Conservation (phyloP, 2,329 filamentous ascomycete species). For the Cercospora sp. region DNA sequence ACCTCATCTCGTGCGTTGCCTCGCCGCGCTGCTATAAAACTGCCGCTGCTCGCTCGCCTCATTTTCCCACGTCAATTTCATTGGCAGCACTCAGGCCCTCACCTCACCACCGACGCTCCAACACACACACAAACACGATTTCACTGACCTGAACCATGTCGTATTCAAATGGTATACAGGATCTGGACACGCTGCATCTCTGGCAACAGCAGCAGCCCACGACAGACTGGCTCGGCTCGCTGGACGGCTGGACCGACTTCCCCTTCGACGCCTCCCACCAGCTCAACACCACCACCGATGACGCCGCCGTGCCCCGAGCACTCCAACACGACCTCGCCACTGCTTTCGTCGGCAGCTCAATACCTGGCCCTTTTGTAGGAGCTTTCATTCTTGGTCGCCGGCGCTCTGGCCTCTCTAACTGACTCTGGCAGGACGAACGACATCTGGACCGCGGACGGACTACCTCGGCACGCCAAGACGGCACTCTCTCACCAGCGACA, state of each 20-base stretch:
- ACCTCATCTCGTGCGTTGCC: not conserved
- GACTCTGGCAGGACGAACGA: slow-evolving; percentile 25
- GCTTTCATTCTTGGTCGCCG: slow-evolving; percentile 19
- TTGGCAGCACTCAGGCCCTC: not conserved
- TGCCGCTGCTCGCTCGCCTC: not conserved
- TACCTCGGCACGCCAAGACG: not conserved
- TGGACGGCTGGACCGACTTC: slow-evolving; percentile 6
- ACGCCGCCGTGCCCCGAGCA: slow-evolving; percentile 18
- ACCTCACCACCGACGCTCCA: not conserved
- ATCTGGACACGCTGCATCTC: slow-evolving; percentile 14
- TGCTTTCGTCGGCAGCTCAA: slow-evolving; percentile 8
- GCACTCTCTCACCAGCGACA: slow-evolving; percentile 5
- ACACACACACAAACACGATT: not conserved
- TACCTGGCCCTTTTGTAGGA: slow-evolving; percentile 27
- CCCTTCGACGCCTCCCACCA: slow-evolving; percentile 5
- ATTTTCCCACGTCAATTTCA: not conserved
- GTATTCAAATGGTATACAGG: slow-evolving; percentile 6
- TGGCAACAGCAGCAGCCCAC: slow-evolving; percentile 5
- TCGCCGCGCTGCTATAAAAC: not conserved
- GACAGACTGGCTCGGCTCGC: slow-evolving; percentile 7
- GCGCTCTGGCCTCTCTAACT: slow-evolving; percentile 23
- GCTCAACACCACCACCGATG: slow-evolving; percentile 6
- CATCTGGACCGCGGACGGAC: slow-evolving; percentile 14
- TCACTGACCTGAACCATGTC: slow-evolving; percentile 16
- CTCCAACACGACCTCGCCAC: slow-evolving; percentile 16